phyloP scores from a whole-genome alignment of 164 flowering plant genomes.

The Tetracentron sinense region DNA sequence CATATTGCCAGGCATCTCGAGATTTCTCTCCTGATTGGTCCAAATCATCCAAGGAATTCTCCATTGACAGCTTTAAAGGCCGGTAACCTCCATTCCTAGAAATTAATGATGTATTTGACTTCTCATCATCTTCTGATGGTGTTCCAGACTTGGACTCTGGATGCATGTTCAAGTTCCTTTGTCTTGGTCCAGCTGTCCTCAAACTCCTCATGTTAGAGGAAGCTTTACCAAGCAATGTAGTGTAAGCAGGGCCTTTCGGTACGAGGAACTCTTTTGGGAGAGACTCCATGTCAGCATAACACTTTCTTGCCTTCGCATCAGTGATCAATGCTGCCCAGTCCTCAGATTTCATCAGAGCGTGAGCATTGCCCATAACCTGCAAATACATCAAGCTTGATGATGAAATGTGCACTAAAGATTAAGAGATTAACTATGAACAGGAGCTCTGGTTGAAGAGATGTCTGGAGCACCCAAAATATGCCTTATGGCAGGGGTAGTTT shows the following conservation, averaged over 20 bases:
- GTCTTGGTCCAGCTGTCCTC: conserved; percentile 40
- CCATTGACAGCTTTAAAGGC: conserved; percentile 23
- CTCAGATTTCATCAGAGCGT: conserved; percentile 50
- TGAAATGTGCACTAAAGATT: not conserved
- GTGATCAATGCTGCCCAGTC: conserved; percentile 68
- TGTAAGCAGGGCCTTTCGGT: conserved; percentile 30
- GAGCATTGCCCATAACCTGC: conserved; percentile 81
- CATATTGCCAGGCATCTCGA: conserved; percentile 44
- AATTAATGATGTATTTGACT: conserved; percentile 14
- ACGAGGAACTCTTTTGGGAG: conserved; percentile 55
- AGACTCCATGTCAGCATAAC: conserved; percentile 58
- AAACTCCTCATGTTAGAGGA: conserved; percentile 34
- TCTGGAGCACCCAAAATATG: too few species aligned
- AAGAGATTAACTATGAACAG: conserved; percentile 2
- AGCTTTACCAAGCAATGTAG: conserved; percentile 27
- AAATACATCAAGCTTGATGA: not conserved
- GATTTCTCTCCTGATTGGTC: conserved; percentile 37
- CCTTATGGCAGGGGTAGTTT: too few species aligned
- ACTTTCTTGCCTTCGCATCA: conserved; percentile 62
- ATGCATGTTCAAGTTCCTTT: conserved; percentile 37
- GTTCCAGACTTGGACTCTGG: conserved; percentile 49
- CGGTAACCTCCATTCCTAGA: conserved; percentile 38
- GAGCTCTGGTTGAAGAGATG: too few species aligned
- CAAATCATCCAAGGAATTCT: conserved; percentile 34
- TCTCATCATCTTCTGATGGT: conserved; percentile 25